These are phyloP conservation scores for Debaryomyces castellii DNA, from an alignment of 805 yeast genomes.

Conservation along the genomic window DNA sequence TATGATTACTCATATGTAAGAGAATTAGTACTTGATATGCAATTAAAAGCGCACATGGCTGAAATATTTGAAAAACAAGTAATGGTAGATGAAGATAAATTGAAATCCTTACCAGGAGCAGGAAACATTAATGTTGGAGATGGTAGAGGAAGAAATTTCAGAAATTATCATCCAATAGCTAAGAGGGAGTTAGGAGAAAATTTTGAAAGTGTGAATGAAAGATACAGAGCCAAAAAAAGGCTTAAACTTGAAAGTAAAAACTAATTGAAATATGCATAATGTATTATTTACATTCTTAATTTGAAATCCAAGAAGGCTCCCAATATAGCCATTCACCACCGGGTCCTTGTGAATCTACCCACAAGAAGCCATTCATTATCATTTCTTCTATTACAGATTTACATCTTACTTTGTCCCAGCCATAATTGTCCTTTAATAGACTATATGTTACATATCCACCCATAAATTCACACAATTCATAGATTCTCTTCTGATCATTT, in stretches of 20 bases:
- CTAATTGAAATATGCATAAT: neutral
- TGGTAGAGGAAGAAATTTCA: conserved; percentile 66
- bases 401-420: conserved; percentile 69
- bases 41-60: conserved; percentile 55
- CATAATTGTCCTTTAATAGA: conserved; percentile 68
- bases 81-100: conserved; percentile 16
- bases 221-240: conserved; percentile 49
- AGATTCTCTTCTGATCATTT: conserved; percentile 65
- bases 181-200: conserved; percentile 60
- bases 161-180: conserved; percentile 55
- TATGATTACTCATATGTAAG: conserved; percentile 44
- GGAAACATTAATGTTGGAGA: conserved; percentile 66
- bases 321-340: conserved; percentile 52
- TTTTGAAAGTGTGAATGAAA: conserved; percentile 67
- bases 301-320: conserved; percentile 72
- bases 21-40: conserved; percentile 55
- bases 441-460: conserved; percentile 70
- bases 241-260: conserved; percentile 5
- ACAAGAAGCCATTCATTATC: conserved; percentile 77
- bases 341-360: conserved; percentile 68
- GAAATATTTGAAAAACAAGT: conserved; percentile 44
- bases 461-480: conserved; percentile 72
- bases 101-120: conserved; percentile 7
- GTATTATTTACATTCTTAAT: neutral
- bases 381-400: conserved; percentile 69